A percentile compares a stretch with the other conserved stretches of the same genome.
Evolutionary conservation across 2,329 filamentous ascomycete genomes (phyloP).

Genomic region (Phyllosticta citrichinensis): DNA sequence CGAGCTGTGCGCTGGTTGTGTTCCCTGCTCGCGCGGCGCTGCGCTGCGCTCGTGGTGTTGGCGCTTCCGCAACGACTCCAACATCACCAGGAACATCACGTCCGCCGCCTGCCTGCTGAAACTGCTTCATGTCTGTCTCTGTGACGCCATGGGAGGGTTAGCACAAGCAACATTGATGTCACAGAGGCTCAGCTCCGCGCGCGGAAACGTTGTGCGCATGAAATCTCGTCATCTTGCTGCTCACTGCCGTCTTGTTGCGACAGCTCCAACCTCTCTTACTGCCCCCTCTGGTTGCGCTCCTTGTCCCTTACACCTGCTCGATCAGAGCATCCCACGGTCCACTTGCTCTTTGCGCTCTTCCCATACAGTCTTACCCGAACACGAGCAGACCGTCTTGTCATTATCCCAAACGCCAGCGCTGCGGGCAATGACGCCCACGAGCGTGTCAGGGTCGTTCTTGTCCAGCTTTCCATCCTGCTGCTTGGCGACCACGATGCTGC

Average conservation of each 20-base stretch:
- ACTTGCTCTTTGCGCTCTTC: slow-evolving; percentile 89
- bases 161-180: not conserved
- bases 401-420: slow-evolving; percentile 99
- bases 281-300: not conserved
- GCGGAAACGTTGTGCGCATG: slow-evolving; percentile 1
- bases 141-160: not conserved
- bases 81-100: not conserved
- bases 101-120: not conserved
- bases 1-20: not conserved
- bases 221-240: slow-evolving; percentile 2
- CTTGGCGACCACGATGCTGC: slow-evolving; percentile 78
- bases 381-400: slow-evolving; percentile 96
- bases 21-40: not conserved
- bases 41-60: not conserved
- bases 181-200: not conserved
- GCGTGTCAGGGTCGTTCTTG: slow-evolving; percentile 69
- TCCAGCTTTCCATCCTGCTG: slow-evolving; percentile 50
- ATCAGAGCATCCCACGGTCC: slow-evolving; percentile 77
- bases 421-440: slow-evolving; percentile 87
- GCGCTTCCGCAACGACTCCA: not conserved
- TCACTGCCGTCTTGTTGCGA: slow-evolving; percentile 8
- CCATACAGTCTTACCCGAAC: slow-evolving; percentile 96
- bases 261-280: not conserved
- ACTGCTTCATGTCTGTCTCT: not conserved
- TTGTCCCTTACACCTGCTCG: not conserved